Percentiles rank a stretch among this genome's conserved stretches.
Evolutionary conservation across 805 yeast species (phyloP).

Genomic region (Pichia gijzeniarum): DNA sequence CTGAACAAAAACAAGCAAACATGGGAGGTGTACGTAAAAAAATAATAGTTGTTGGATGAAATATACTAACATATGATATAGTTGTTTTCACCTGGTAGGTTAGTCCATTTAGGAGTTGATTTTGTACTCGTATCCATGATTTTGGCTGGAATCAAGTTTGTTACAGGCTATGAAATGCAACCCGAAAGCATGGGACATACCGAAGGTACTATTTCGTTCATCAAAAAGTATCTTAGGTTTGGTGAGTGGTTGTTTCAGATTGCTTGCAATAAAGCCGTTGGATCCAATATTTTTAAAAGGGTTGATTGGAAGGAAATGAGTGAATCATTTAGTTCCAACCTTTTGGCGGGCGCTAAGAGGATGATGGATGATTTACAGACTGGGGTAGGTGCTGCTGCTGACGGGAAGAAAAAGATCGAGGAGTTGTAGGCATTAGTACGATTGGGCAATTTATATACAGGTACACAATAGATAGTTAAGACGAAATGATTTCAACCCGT

Average conservation of each 20-base stretch:
- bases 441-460: background rate
- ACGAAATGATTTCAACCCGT: background rate
- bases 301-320: slow-evolving; percentile 23
- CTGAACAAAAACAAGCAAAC: no score
- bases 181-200: slow-evolving; percentile 37
- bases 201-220: slow-evolving; percentile 33
- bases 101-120: slow-evolving; percentile 38
- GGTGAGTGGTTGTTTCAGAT: slow-evolving; percentile 57
- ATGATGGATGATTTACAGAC: slow-evolving; percentile 10
- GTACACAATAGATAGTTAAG: background rate
- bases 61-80: background rate
- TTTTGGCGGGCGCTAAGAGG: slow-evolving; percentile 3
- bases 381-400: background rate
- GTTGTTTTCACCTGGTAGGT: slow-evolving; percentile 5
- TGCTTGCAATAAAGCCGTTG: slow-evolving; percentile 38
- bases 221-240: slow-evolving; percentile 46
- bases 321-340: slow-evolving; percentile 9
- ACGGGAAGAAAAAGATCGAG: background rate
- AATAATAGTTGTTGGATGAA: background rate
- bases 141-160: slow-evolving; percentile 78
- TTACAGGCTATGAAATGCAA: slow-evolving; percentile 57
- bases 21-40: slow-evolving; percentile 8
- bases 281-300: slow-evolving; percentile 44
- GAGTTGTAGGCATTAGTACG: background rate
- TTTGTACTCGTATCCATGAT: slow-evolving; percentile 72